Base-by-base conservation (phyloP, 2,329 filamentous ascomycete genomes). In the Fusarium sp. region DNA sequence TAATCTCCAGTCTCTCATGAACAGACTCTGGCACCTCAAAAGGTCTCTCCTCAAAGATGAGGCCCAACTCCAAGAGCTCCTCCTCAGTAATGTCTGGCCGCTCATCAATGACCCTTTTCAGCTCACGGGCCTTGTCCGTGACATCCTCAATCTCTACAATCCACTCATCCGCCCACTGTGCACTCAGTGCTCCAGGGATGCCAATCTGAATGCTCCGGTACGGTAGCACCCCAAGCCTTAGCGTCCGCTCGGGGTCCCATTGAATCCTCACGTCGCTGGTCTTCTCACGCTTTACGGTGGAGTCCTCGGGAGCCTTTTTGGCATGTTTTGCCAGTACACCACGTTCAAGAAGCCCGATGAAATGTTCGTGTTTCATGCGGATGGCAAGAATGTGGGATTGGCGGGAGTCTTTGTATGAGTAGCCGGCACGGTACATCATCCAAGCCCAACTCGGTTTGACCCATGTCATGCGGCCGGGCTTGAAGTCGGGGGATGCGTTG, bases 401-500 rank as follows among this genome's bases (percentile, higher is more conserved):
- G 4, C 85, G 79, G 0, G 78, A 33, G 68, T 90, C 88, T 74
- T 92, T 92, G 78, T 83, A 85, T 0, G 87, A 87, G 81, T 91
- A 92, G 17, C 89, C 90, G 22, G 85, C 84, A 56, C 90, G 88
- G 77, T 92, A 91, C 80, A 91, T 87, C 86, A 91, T 90, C 90
- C 90, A 92, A 55, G 84, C 82, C 86, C 89, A 92, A 67, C 85
- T 88, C 0, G 89, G 89, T 75, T 92, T 92, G 72, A 92, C 87
- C 90, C 90, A 92, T 5, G 90, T 92, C 89, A 91, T 91, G 60
- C 90, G 86, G 2, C 80, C 80, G n/a, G 82, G 81, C 16, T 80
- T 83, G 80, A 91, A 92, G 8, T 84, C 80, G 3, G 87, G 82
- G 1, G 87, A 89, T 0, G 88, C 86, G 56, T 85, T 80, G 44